Evolutionary conservation across 1,284 basidiomycete species (phyloP), one percentile per base, ranked within the genome.

Genomic region (Rugosomyces carneus): DNA sequence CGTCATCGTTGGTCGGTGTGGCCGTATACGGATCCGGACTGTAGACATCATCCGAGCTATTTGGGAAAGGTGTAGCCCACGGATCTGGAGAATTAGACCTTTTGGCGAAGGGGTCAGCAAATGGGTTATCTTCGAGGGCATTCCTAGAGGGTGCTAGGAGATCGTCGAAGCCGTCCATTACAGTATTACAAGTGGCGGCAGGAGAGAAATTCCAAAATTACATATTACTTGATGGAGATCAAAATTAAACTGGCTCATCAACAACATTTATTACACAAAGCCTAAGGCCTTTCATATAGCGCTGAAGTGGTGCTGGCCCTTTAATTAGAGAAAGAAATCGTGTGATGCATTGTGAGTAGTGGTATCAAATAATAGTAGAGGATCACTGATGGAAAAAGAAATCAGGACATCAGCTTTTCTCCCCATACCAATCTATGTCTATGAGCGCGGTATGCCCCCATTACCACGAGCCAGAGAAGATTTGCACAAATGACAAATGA

Each of bases 91-190:
- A 88, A 55, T 64, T 60, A 19, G 84, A 77, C 40, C 84, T 75
- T 48, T 75, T 75, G 18, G 73, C 69, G 57, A 89, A 89, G 1
- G 85, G 84, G 57, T 88, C 78, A 40, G 80, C 80, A 53, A 89
- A 89, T 0, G 86, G 86, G 55, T 90, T 89, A 48, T 78, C 74
- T 55, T 86, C 81, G 16, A 87, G 67, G 32, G 70, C 73, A 54
- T 66, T 69, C 47, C 75, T 73, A 23, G 84, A 81, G 43, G 77
- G 75, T n/a, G 71, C 71, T 18, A 90, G 70, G 38, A 89, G 66
- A 62, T 90, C 87, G 67, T 90, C 86, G 63, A 90, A 90, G 57
- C 75, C 69, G 58, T 81, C 80, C 81, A 84, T 84, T 15, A 15
- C 11, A 20, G 24, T 19, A 37, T 7, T 9, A 11, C 31, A 13